Base-by-base conservation (phyloP, 306 rosid genomes). In the Ziziphus jujuba region DNA sequence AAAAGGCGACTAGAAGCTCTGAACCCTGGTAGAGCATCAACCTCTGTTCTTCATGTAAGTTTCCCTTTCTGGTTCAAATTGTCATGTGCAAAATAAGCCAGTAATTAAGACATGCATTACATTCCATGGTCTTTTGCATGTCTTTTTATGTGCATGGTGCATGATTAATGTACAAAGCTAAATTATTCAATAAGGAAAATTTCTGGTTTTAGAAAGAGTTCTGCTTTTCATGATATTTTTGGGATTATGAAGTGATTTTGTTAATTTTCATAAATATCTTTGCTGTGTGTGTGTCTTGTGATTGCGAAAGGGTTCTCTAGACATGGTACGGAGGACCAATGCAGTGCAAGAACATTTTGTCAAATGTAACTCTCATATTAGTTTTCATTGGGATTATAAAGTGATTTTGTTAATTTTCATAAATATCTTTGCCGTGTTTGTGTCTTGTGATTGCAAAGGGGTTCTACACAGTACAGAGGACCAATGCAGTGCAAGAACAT, bases 1-100 rank as follows among this genome's bases (percentile, higher is more conserved):
- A 90, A 90, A 82, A 83, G 97, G 74, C 77, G 98, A 67, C 66
- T 92, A 57, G 97, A 92, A 75, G 98, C 97, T 53, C 40, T 93
- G 86, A 93, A 90, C 75, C 95, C 91, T 22, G 61, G 35, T 69
- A 84, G 84, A 50, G 60, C 84, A 78, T 81, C 91, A 19, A 66
- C 78, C 70, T 76, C 81, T 12, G 44, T 66, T 72, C 63, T 80
- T 77, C 78, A 65, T 59, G 97, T 92, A 80, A 45, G 91, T 65
- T 63, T 53, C 65, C 48, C 61, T 65, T 31, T 19, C 6, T 69
- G 40, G 67, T 52, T 20, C 13, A 13, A 0, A 8, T 14, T 21
- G 2, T 35, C 45, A 21, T 44, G 22, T 47, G 6, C 55, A 69
- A 2, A 40, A 10, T 62, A 57, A 56, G 53, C 54, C 51, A 19